Base-by-base conservation (phyloP, 345 rosid genomes). In the Mangifera indica region DNA sequence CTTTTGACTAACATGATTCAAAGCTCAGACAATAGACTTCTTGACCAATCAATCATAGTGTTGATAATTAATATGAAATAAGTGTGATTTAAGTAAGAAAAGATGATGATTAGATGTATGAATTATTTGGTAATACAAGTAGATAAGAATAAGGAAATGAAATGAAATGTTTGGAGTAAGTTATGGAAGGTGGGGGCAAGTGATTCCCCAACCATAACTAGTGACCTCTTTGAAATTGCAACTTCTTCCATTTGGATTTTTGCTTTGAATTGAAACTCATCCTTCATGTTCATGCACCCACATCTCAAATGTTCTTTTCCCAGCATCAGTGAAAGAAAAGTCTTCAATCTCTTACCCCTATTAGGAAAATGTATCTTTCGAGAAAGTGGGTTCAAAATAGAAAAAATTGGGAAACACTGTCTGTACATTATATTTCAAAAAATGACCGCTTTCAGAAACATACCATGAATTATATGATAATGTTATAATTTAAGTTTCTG, bases 131-230 rank as follows among this genome's bases (percentile, higher is more conserved):
- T 29, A 29, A 26, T 59, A 13, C 45, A 46, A 60, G 72, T 53
- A 37, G 66, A 60, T 45, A 29, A 20, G 37, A 29, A 46, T 25
- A 66, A 18, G 53, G 72, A 78, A 74, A 40, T 29, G 76, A 72
- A 26, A 6, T 64, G 55, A 29, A 29, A 1, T 20, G 10, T 34
- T 58, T n/a, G 26, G 65, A 59, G 34, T 51, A 66, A 34, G 67
- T 45, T 54, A 25, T 13, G 70, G 74, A 66, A 21, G 76, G 77
- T 82, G 70, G 84, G 81, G 79, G 69, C 78, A 61, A 55, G 25
- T 68, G 80, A 79, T 81, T 72, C 78, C 81, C 81, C 85, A 79
- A 76, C 82, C 80, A 76, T 77, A 60, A 24, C 73, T 66, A 51
- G 78, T 76, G 76, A 81, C 32, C 75, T 70, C 29, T 54, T 71